Evolutionary conservation across 495 filamentous ascomycete genomes (phyloP).

Genomic region (Penicillium robsamsonii): DNA sequence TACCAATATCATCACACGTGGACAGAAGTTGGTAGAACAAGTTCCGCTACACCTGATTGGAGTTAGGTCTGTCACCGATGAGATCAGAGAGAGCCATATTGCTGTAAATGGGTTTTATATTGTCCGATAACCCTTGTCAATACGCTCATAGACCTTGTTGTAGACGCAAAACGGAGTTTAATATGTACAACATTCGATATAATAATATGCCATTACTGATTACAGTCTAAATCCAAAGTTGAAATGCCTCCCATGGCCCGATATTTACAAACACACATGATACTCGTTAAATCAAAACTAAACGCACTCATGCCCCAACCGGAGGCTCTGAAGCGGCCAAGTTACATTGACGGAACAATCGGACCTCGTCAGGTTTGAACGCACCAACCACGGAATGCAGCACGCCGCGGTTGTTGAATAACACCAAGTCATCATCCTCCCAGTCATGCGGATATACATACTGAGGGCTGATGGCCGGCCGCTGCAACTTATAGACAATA

Average conservation of each 20-base stretch:
- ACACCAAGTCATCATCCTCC: constrained; percentile 68
- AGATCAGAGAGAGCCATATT: constrained; percentile 44
- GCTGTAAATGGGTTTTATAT: constrained; percentile 43
- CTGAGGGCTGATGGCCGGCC: constrained; percentile 65
- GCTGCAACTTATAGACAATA: constrained; percentile 63
- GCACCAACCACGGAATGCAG: constrained; percentile 72
- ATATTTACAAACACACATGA: background rate
- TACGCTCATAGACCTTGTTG: background rate
- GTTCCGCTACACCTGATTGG: constrained; percentile 56
- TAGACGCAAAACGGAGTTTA: background rate
- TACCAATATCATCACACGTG: constrained; percentile 35
- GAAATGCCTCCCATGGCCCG: too few relatives aligned
- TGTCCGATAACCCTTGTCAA: constrained; percentile 21
- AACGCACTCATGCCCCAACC: constrained; percentile 18
- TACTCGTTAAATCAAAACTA: background rate
- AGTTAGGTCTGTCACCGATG: constrained; percentile 50
- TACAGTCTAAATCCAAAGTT: too few relatives aligned
- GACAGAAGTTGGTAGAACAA: constrained; percentile 51
- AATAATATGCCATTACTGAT: background rate
- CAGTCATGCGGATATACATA: constrained; percentile 73
- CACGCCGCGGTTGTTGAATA: constrained; percentile 72
- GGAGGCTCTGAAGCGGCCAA: constrained; percentile 51
- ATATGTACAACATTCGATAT: constrained; percentile 10
- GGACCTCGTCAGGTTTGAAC: constrained; percentile 66
- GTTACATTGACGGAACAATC: constrained; percentile 75